phyloP scores from a whole-genome alignment of 177 flowering plant species.

The Telopea speciosissima region DNA sequence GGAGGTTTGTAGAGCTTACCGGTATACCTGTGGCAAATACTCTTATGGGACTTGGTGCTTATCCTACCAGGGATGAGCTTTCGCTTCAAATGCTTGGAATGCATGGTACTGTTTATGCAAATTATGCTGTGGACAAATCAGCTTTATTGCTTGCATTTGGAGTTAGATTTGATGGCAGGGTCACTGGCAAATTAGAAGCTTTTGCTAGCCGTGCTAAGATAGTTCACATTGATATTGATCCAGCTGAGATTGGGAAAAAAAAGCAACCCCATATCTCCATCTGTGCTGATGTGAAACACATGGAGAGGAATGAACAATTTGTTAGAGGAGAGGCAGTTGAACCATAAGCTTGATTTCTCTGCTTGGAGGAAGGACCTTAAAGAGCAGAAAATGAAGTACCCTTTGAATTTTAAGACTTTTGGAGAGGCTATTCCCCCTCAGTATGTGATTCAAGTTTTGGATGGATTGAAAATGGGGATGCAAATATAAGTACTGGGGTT shows the following conservation, averaged over 20 bases:
- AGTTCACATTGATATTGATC: conserved; percentile 26
- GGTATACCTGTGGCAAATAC: no score
- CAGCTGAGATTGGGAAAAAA: conserved; percentile 49
- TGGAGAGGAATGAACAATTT: conserved; percentile 31
- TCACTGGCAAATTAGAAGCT: conserved; percentile 48
- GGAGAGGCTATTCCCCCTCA: conserved; percentile 49
- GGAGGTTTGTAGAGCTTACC: no score
- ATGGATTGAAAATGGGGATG: conserved; percentile 35
- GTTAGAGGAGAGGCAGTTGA: conserved; percentile 16
- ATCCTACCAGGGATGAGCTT: no score
- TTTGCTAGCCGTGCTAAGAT: no score
- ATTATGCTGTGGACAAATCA: neutral
- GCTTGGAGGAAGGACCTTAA: conserved; percentile 40
- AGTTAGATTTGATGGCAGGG: conserved; percentile 48
- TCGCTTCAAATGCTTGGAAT: no score
- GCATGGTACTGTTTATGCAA: no score
- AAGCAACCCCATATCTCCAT: conserved; percentile 46
- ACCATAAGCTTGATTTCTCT: conserved; percentile 25
- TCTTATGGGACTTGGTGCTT: no score
- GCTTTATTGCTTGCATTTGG: conserved; percentile 52
- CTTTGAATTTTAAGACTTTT: conserved; percentile 36
- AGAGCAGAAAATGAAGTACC: conserved; percentile 30
- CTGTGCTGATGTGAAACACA: conserved; percentile 7
- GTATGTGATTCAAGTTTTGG: conserved; percentile 39
- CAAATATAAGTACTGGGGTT: conserved; percentile 18